These are phyloP conservation scores for Pythium insidiosum DNA, from an alignment of 352 stramenopile species.

Conservation along the genomic window DNA sequence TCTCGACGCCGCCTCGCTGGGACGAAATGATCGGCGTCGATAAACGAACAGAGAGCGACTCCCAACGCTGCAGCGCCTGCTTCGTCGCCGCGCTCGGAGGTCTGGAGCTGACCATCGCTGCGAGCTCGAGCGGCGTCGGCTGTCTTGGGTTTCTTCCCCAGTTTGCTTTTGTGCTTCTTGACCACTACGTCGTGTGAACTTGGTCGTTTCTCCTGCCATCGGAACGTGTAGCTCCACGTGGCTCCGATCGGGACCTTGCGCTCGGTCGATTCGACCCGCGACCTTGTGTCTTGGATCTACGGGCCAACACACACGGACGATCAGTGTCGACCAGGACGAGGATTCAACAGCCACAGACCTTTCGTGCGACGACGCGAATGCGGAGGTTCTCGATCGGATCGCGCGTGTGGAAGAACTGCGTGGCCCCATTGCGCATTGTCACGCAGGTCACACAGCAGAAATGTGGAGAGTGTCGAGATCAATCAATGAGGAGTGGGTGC, in stretches of 20 bases:
- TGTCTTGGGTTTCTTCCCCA: not conserved
- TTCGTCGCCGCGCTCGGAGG: not conserved
- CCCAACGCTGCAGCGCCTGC: not conserved
- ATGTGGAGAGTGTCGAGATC: no score
- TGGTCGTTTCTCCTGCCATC: constrained; percentile 35
- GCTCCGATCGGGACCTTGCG: constrained; percentile 8
- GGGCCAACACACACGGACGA: no score
- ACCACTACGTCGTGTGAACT: not conserved
- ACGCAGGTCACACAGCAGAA: no score
- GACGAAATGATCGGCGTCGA: constrained; percentile 47
- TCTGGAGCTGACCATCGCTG: not conserved
- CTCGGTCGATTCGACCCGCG: constrained; percentile 3
- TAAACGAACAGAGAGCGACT: constrained; percentile 22
- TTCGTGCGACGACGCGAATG: constrained; percentile 45
- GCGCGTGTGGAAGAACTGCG: constrained; percentile 61
- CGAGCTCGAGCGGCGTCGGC: not conserved
- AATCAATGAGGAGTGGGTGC: no score
- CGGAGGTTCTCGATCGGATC: constrained; percentile 67
- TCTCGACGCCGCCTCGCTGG: not conserved
- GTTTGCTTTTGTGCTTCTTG: not conserved
- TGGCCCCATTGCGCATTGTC: no score
- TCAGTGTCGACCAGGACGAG: no score
- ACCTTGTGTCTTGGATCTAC: not conserved
- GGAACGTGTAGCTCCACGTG: constrained; percentile 38
- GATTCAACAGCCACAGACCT: no score